These are phyloP conservation scores for Musa beccarii DNA, from an alignment of 176 grass and related monocot genomes.

Conservation along the genomic window DNA sequence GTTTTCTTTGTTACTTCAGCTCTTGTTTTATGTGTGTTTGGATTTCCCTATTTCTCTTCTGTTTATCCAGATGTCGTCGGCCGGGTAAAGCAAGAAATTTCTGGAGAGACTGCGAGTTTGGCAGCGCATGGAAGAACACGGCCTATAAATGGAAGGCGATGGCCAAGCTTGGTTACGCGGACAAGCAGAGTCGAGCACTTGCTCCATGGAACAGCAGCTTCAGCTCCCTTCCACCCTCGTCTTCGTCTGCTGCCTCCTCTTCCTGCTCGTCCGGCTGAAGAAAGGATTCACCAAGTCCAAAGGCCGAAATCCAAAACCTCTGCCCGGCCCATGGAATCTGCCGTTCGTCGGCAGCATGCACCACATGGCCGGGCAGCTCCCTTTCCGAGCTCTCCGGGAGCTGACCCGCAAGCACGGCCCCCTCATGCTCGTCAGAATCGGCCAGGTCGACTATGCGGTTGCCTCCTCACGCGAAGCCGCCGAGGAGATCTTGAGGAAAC, in stretches of 20 bases:
- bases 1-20: too few relatives aligned
- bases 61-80: too few relatives aligned
- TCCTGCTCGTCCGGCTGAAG: neutral
- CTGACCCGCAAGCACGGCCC: conserved; percentile 13
- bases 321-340: conserved; percentile 19
- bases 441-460: conserved; percentile 21
- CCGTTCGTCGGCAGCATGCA: conserved; percentile 39
- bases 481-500: conserved; percentile 26
- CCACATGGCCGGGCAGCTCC: conserved; percentile 15
- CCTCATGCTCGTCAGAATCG: conserved; percentile 28
- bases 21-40: too few relatives aligned
- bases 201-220: too few relatives aligned
- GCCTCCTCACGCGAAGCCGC: conserved; percentile 28
- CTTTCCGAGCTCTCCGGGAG: conserved; percentile 18
- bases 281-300: neutral
- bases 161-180: too few relatives aligned
- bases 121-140: too few relatives aligned
- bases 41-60: too few relatives aligned
- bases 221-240: too few relatives aligned
- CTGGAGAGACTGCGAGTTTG: too few relatives aligned
- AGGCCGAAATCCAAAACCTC: neutral
- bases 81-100: too few relatives aligned
- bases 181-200: too few relatives aligned
- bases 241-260: neutral
- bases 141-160: too few relatives aligned